These are phyloP conservation scores for Colletotrichum abscissum DNA, from an alignment of 2,329 filamentous ascomycete genomes.

Conservation along the genomic window DNA sequence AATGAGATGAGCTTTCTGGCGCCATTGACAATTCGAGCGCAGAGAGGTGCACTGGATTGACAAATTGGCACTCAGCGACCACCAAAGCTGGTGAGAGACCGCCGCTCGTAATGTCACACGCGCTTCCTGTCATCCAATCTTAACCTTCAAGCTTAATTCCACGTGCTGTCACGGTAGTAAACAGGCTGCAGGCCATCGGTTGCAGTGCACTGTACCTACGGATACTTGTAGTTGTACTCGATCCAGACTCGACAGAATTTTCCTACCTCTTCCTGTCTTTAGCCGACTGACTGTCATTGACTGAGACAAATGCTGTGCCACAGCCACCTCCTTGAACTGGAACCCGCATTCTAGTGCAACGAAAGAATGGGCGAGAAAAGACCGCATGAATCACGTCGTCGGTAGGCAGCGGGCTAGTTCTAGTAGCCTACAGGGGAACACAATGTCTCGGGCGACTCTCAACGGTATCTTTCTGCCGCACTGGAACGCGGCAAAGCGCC, in stretches of 20 bases:
- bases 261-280: not conserved
- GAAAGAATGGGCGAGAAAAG: not conserved
- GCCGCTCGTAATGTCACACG: slow-evolving; percentile 26
- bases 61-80: slow-evolving; percentile 7
- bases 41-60: not conserved
- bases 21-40: slow-evolving; percentile 3
- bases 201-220: not conserved
- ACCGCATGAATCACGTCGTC: slow-evolving; percentile 11
- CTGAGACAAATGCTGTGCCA: not conserved
- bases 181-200: not conserved
- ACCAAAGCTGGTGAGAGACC: not conserved
- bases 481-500: slow-evolving; percentile 16
- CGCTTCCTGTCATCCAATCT: slow-evolving; percentile 33
- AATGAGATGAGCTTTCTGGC: slow-evolving; percentile 15
- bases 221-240: not conserved
- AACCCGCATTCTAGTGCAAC: not conserved
- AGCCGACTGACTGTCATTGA: not conserved
- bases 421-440: not conserved
- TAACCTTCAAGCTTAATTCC: slow-evolving; percentile 33
- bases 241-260: not conserved
- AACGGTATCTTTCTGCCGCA: not conserved
- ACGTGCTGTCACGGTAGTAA: not conserved
- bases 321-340: slow-evolving; percentile 7
- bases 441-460: not conserved
- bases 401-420: not conserved